A percentile compares a stretch with the other conserved stretches of the same genome.
Conservation (phyloP, 2,329 filamentous ascomycete species). For the Pyrenochaeta sp. region DNA sequence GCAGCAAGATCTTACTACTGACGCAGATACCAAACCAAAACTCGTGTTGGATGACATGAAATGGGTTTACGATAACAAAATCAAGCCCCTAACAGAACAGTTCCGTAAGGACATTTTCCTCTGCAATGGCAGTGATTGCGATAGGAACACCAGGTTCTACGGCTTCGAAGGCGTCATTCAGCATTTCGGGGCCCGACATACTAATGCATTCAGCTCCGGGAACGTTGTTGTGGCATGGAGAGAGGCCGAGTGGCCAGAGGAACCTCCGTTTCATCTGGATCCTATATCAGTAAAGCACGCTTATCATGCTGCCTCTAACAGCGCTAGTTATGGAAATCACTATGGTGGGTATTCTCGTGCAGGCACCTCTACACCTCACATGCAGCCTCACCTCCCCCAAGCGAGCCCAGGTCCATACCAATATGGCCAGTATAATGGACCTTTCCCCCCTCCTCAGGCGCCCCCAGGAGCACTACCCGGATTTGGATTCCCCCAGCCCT, state of each 20-base stretch:
- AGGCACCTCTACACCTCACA: slow-evolving; percentile 46
- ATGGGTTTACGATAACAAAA: slow-evolving; percentile 80
- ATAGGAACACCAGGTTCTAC: slow-evolving; percentile 70
- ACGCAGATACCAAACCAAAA: slow-evolving; percentile 62
- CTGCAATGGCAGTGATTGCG: slow-evolving; percentile 70
- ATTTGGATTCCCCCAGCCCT: slow-evolving; percentile 41
- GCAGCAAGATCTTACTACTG: slow-evolving; percentile 12
- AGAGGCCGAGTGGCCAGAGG: slow-evolving; percentile 77
- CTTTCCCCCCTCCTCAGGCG: slow-evolving; percentile 46
- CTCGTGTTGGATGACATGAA: slow-evolving; percentile 86
- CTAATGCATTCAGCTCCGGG: slow-evolving; percentile 71
- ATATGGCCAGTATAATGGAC: slow-evolving; percentile 45
- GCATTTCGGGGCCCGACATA: slow-evolving; percentile 85
- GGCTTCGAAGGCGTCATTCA: slow-evolving; percentile 82
- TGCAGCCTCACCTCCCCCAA: slow-evolving; percentile 44
- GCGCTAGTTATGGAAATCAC: slow-evolving; percentile 37
- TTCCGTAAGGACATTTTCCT: slow-evolving; percentile 76
- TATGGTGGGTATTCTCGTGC: slow-evolving; percentile 49
- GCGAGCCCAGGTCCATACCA: slow-evolving; percentile 47
- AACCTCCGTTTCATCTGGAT: slow-evolving; percentile 74
- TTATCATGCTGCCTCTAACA: slow-evolving; percentile 38
- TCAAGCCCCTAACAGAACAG: slow-evolving; percentile 72
- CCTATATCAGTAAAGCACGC: slow-evolving; percentile 56
- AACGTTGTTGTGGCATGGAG: slow-evolving; percentile 79
- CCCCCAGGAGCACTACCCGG: slow-evolving; percentile 26